Evolutionary conservation across 345 rosid species (phyloP).

Genomic region (Alliaria petiolata): DNA sequence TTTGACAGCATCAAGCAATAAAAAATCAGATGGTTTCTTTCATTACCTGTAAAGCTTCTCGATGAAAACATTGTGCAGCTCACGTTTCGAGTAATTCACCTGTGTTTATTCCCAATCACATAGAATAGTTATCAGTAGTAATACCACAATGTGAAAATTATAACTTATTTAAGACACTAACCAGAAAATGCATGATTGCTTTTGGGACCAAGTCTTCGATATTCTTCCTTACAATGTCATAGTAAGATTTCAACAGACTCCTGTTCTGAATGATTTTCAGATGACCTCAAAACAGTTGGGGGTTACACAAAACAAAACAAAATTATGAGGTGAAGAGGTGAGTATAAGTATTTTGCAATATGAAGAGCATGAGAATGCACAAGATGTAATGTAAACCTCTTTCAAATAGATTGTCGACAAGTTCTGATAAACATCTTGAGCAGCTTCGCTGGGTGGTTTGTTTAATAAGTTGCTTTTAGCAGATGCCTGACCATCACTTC

Average conservation of each 20-base stretch:
- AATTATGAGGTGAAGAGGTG: not conserved
- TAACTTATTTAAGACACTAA: conserved; percentile 20
- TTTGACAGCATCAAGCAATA: not conserved
- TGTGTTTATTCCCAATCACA: conserved; percentile 28
- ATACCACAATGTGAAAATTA: not conserved
- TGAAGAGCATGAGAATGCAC: not conserved
- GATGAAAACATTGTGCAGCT: conserved; percentile 88
- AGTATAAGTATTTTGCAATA: not conserved
- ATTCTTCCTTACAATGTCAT: conserved; percentile 91
- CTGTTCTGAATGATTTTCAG: conserved; percentile 68
- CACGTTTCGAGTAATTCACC: conserved; percentile 92
- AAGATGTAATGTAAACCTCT: conserved; percentile 48
- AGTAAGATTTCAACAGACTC: conserved; percentile 75
- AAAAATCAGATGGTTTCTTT: not conserved
- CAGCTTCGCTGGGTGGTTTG: conserved; percentile 47
- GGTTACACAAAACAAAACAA: conserved; percentile 46
- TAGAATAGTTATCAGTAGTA: not conserved
- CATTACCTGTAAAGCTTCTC: conserved; percentile 85
- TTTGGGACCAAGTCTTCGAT: conserved; percentile 79
- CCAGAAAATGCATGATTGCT: conserved; percentile 97
- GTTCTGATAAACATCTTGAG: conserved; percentile 43
- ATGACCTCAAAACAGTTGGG: conserved; percentile 70
- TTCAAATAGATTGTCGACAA: conserved; percentile 65
- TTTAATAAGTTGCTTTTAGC: conserved; percentile 48
- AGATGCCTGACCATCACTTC: conserved; percentile 48